Base-by-base conservation (phyloP, 176 grass and related monocot genomes). In the Eragrostis curvula region DNA sequence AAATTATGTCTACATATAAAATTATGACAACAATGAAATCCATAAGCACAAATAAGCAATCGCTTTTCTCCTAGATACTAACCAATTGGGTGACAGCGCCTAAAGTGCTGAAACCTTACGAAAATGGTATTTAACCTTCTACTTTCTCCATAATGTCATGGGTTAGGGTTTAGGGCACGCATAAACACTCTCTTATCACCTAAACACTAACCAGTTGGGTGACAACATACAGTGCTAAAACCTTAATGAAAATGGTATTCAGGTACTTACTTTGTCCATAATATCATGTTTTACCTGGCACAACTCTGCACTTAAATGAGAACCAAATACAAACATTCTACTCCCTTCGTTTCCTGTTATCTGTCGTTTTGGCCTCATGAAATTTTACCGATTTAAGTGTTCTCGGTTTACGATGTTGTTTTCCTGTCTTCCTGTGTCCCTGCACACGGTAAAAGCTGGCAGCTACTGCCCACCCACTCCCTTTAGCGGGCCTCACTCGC, bases 291-390 rank as follows among this genome's bases (percentile, higher is more conserved):
- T 66, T 66, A 52, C 11, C 39, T 76, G 57, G 17, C 42, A 47
- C 10, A 61, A 51, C 1, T 78, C 30, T 25, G 70, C 39, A 58
- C 49, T 78, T 28, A 61, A 51, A 52, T 71, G 44, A 29, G n/a
- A 14, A 40, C 78, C 15, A 71, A n/a, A 14, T 47, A 61, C 42
- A 12, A 69, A 84, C 63, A 32, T 78, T 59, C 15, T n/a, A n/a
- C n/a, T n/a, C n/a, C n/a, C n/a, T n/a, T n/a, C n/a, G n/a, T n/a
- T n/a, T n/a, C n/a, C n/a, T n/a, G n/a, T n/a, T n/a, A n/a, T n/a
- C n/a, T n/a, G n/a, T n/a, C n/a, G n/a, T n/a, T n/a, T n/a, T n/a
- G n/a, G n/a, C n/a, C n/a, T n/a, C n/a, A n/a, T n/a, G n/a, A n/a
- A n/a, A n/a, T n/a, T n/a, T n/a, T n/a, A n/a, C n/a, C n/a, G n/a